phyloP scores from a whole-genome alignment of 495 filamentous ascomycete genomes.

The Tuber magnatum region DNA sequence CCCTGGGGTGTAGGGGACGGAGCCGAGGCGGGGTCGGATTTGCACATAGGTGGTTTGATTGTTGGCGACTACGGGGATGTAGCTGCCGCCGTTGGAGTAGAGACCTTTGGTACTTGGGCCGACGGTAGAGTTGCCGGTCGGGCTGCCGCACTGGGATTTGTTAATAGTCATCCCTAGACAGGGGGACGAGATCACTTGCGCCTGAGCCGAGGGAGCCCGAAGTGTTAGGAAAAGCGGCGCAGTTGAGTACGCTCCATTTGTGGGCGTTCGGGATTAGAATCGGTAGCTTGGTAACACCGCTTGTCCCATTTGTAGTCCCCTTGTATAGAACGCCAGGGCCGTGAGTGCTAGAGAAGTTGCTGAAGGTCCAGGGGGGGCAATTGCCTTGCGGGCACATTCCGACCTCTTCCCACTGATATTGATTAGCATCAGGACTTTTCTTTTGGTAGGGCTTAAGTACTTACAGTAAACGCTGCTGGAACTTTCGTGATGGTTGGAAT shows the following conservation, averaged over 20 bases:
- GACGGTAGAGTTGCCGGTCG: neutral
- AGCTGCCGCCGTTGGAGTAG: neutral
- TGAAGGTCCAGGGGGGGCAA: neutral
- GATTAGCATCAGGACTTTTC: neutral
- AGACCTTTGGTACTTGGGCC: neutral
- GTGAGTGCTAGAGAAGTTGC: neutral
- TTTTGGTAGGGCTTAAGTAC: neutral
- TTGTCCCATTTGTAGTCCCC: neutral
- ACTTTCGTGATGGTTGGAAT: neutral
- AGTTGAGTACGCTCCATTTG: neutral
- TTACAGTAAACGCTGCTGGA: neutral
- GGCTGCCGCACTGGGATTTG: neutral
- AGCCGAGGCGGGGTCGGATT: neutral
- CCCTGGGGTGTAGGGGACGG: neutral
- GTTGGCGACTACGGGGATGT: neutral
- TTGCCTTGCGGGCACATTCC: neutral
- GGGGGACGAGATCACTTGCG: neutral
- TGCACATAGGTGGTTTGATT: neutral
- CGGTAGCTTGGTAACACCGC: neutral
- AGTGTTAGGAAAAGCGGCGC: neutral
- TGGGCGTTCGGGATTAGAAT: conserved; percentile 1
- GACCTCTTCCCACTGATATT: neutral
- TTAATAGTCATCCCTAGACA: neutral
- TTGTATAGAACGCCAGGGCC: neutral
- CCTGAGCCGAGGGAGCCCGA: neutral